Conservation (phyloP, 345 rosid species). For the Populus nigra region DNA sequence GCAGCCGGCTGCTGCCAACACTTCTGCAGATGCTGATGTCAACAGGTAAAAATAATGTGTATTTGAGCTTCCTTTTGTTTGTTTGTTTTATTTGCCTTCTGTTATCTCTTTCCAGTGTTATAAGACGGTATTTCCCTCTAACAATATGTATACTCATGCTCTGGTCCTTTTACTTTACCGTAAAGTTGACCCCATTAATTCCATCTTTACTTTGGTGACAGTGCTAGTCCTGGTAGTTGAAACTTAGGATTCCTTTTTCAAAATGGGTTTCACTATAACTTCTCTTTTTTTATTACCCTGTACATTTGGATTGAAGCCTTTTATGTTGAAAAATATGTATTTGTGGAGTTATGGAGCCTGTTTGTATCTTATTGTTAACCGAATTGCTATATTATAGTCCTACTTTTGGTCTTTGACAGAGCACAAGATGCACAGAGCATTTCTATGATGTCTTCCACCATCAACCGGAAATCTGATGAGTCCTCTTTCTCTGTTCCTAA, state of each 20-base stretch:
- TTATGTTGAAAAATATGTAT: neutral
- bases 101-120: neutral
- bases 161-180: slow-evolving; percentile 16
- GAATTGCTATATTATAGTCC: neutral
- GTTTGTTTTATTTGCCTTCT: neutral
- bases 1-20: slow-evolving; percentile 32
- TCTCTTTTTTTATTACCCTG: neutral
- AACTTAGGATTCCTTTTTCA: slow-evolving; percentile 23
- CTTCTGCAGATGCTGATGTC: slow-evolving; percentile 26
- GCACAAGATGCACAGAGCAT: slow-evolving; percentile 25
- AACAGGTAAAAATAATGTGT: slow-evolving; percentile 13
- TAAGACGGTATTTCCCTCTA: slow-evolving; percentile 17
- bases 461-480: slow-evolving; percentile 35
- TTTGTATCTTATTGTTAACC: neutral
- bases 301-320: neutral
- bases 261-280: neutral
- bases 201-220: slow-evolving; percentile 31
- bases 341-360: neutral
- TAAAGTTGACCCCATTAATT: slow-evolving; percentile 27
- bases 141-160: slow-evolving; percentile 12
- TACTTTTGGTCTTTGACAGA: slow-evolving; percentile 22
- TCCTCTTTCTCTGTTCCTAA: slow-evolving; percentile 27
- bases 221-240: slow-evolving; percentile 14
- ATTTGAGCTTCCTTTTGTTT: neutral
- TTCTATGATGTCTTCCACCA: slow-evolving; percentile 31